phyloP scores from a whole-genome alignment of 768 basidiomycete genomes.

The Coprinopsis sp. region DNA sequence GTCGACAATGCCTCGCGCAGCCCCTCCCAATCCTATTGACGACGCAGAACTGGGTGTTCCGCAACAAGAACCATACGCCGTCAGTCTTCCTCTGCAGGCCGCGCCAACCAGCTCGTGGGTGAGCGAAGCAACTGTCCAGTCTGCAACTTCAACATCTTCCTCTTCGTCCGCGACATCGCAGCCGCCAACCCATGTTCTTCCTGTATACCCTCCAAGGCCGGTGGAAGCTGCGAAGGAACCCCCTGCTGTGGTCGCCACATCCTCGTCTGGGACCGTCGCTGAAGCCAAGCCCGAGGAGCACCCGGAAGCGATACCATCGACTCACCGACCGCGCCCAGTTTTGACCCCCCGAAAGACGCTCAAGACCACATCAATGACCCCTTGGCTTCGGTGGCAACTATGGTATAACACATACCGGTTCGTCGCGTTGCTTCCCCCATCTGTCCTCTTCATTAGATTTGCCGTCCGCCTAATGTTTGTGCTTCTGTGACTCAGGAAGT shows the following conservation, averaged over 20 bases:
- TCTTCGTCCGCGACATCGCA: conserved; percentile 7
- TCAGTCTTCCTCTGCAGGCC: conserved; percentile 17
- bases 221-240: too few relatives aligned
- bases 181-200: conserved; percentile 6
- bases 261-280: too few relatives aligned
- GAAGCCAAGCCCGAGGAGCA: neutral
- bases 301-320: conserved; percentile 6
- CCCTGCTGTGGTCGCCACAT: too few relatives aligned
- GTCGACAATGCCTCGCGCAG: conserved; percentile 13
- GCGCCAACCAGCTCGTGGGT: conserved; percentile 12
- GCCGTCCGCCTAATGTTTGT: too few relatives aligned
- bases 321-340: neutral
- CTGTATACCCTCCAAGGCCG: too few relatives aligned
- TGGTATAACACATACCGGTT: conserved; percentile 86
- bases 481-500: conserved; percentile 49
- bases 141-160: conserved; percentile 9
- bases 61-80: conserved; percentile 23
- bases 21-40: conserved; percentile 21
- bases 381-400: conserved; percentile 55
- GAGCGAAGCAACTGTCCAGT: conserved; percentile 8
- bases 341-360: conserved; percentile 16
- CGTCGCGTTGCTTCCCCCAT: conserved; percentile 12
- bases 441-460: too few relatives aligned
- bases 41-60: conserved; percentile 35
- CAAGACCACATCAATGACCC: conserved; percentile 39